Evolutionary conservation across 441 rosid species (phyloP).

Genomic region (Populus hybrid): DNA sequence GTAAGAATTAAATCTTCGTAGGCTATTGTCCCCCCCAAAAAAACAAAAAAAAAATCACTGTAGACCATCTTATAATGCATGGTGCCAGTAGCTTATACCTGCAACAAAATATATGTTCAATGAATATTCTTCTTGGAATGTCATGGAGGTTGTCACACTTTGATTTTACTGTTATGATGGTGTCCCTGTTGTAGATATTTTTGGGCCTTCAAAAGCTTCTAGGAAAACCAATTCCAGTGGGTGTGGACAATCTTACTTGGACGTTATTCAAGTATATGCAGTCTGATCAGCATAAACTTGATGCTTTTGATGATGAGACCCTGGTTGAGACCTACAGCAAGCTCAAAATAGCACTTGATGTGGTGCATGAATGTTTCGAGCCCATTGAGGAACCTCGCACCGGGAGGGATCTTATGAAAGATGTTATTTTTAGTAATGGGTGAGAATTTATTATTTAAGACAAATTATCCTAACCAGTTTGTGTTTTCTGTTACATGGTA

Average conservation of each 20-base stretch:
- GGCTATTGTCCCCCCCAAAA: no score
- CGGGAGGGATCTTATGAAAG: conserved; percentile 59
- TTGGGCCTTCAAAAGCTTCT: conserved; percentile 47
- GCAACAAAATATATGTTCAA: neutral
- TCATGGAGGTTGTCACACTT: neutral
- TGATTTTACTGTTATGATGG: conserved; percentile 4
- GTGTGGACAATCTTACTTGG: conserved; percentile 62
- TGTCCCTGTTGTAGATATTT: conserved; percentile 44
- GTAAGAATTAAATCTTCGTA: no score
- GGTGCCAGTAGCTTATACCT: neutral
- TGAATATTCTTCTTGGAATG: neutral
- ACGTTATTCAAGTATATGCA: conserved; percentile 46
- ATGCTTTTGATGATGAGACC: conserved; percentile 33
- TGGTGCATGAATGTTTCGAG: conserved; percentile 90
- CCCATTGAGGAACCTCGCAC: conserved; percentile 52
- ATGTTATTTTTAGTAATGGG: conserved; percentile 73
- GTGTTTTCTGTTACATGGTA: neutral
- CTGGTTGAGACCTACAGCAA: conserved; percentile 51
- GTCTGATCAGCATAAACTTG: conserved; percentile 25
- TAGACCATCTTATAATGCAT: neutral
- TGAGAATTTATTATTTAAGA: conserved; percentile 25
- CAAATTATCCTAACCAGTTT: neutral
- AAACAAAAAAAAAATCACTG: neutral
- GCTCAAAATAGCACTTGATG: conserved; percentile 63
- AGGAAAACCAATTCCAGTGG: conserved; percentile 52